Evolutionary conservation across 2,329 filamentous ascomycete genomes (phyloP), one percentile per base, ranked within the genome.

Genomic region (Clonostachys rhizophaga): DNA sequence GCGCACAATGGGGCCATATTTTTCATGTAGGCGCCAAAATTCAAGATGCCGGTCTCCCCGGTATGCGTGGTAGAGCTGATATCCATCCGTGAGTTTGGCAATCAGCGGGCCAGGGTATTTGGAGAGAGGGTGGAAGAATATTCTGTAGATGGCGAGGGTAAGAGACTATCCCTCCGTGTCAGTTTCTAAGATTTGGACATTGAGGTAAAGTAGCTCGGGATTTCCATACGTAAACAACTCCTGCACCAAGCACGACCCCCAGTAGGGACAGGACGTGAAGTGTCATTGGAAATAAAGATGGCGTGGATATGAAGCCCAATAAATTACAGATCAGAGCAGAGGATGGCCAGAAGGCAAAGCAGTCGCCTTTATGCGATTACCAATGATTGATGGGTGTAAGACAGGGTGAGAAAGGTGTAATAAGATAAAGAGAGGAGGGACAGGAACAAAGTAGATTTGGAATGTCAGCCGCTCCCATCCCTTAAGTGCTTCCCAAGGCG

Each of bases 31-130:
- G 33, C 77, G 73, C 70, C 83, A 83, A 57, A 90, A 84, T 58
- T 87, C 81, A 16, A 91, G 75, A 59, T 91, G 87, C 2, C 87
- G 78, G 54, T 87, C 83, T 45, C 87, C 88, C 57, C 81, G 84
- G 66, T 83, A 87, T 43, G 86, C 86, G 55, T 90, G 83, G 63
- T 88, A 91, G 33, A 86, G 76, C 60, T 84, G 79, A 56, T 84
- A 78, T 53, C 70, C 78, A 55, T 83, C 75, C n/a, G 82, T 83
- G 54, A 86, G 64, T 58, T 80, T 84, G 48, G 79, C 81, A 40
- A 85, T 59, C 43, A 84, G 66, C 0, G 84, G 84, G 2, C 83
- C 84, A 2, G 83, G 84, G 52, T 85, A 84, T 49, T 77, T 80
- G 16, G 81, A 75, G 10, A 87, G 65, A 5, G 83, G 83, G 56